Evolutionary conservation across 176 grass and related monocot genomes (phyloP).

Genomic region (Phoenix dactylifera): DNA sequence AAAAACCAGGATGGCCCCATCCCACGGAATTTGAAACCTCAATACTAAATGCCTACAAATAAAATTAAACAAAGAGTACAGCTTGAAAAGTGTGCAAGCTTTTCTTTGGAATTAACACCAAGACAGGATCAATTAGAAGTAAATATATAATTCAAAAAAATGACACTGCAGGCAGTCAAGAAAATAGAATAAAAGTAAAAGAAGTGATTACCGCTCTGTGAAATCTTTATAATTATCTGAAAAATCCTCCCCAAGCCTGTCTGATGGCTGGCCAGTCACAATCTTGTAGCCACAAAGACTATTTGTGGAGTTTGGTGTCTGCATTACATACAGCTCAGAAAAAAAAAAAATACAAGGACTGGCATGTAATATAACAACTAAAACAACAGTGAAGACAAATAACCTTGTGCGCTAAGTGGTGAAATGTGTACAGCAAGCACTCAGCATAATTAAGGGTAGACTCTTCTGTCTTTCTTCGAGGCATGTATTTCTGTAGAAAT

Average conservation of each 20-base stretch:
- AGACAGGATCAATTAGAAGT: no score
- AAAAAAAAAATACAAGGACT: constrained; percentile 3
- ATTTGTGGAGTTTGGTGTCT: constrained; percentile 97
- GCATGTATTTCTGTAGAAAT: constrained; percentile 76
- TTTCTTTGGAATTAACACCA: no score
- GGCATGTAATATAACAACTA: constrained; percentile 7
- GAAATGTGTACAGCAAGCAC: constrained; percentile 90
- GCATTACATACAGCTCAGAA: constrained; percentile 31
- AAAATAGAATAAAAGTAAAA: not conserved
- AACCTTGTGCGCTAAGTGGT: constrained; percentile 98
- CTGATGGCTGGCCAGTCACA: constrained; percentile 93
- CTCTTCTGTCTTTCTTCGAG: constrained; percentile 84
- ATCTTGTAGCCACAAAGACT: constrained; percentile 99
- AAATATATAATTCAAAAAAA: no score
- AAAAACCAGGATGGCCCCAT: no score
- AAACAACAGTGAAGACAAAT: constrained; percentile 14
- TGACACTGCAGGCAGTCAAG: no score
- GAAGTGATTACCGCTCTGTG: constrained; percentile 51
- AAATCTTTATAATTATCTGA: constrained; percentile 91
- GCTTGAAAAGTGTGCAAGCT: no score
- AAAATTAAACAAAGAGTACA: no score
- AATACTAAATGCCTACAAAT: no score
- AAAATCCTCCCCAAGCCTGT: constrained; percentile 97
- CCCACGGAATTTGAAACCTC: no score
- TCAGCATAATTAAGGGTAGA: constrained; percentile 77